A percentile compares a stretch with the other conserved stretches of the same genome.
Conservation (phyloP, 2,329 filamentous ascomycete species). For the Chaetomiaceae sp. region DNA sequence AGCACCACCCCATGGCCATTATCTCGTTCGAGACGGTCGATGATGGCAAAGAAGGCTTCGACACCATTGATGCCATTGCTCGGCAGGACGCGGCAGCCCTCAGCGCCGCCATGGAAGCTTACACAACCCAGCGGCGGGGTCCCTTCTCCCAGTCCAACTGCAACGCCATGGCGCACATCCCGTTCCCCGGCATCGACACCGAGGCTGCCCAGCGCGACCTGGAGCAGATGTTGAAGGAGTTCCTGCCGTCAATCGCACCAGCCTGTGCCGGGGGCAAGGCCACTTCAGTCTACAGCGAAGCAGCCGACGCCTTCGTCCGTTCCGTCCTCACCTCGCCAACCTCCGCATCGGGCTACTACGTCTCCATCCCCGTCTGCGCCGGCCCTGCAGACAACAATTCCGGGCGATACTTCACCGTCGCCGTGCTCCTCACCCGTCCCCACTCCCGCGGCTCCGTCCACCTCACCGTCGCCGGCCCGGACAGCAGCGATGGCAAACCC, state of each 20-base stretch:
- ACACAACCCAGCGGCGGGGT: slow-evolving; percentile 4
- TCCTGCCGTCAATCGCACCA: background rate
- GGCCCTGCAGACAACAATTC: slow-evolving; percentile 28
- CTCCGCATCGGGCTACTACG: slow-evolving; percentile 7
- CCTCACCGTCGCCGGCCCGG: slow-evolving; percentile 41
- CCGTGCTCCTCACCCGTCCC: slow-evolving; percentile 55
- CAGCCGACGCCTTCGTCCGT: background rate
- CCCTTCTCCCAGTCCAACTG: slow-evolving; percentile 10
- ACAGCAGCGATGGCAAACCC: background rate
- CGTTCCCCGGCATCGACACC: slow-evolving; percentile 5
- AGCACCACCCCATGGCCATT: slow-evolving; percentile 30
- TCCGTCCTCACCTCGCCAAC: background rate
- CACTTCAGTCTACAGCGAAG: background rate
- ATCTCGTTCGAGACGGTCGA: slow-evolving; percentile 14
- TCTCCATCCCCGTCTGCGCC: background rate
- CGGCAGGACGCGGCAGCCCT: slow-evolving; percentile 8
- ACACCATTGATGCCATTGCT: slow-evolving; percentile 8
- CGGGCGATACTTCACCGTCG: slow-evolving; percentile 42
- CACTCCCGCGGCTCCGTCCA: slow-evolving; percentile 54
- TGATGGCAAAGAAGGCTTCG: background rate
- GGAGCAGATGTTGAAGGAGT: background rate
- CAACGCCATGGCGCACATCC: slow-evolving; percentile 8
- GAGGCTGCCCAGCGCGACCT: background rate
- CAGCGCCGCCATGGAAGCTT: slow-evolving; percentile 7
- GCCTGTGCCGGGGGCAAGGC: background rate